These are phyloP conservation scores for Fusarium odoratissimum DNA, from an alignment of 2,329 filamentous ascomycete species.

Conservation along the genomic window DNA sequence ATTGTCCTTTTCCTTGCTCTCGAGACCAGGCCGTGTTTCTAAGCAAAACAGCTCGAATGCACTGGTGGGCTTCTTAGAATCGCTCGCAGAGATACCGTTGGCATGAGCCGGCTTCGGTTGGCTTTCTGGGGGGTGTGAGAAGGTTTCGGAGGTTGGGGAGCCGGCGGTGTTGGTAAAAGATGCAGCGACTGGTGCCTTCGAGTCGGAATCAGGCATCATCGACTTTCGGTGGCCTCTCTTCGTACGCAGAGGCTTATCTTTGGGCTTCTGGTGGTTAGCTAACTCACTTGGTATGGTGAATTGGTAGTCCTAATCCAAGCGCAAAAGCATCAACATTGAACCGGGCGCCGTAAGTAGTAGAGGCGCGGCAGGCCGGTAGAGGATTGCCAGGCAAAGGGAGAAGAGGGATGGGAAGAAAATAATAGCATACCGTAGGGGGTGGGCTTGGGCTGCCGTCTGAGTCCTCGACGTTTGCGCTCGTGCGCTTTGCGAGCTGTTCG, in stretches of 20 bases:
- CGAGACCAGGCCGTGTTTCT: constrained; percentile 59
- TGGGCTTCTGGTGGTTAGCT: constrained; percentile 67
- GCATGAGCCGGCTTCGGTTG: constrained; percentile 48
- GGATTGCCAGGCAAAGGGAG: constrained; percentile 33
- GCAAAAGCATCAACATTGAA: constrained; percentile 52
- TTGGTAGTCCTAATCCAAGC: constrained; percentile 49
- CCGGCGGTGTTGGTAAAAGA: constrained; percentile 61
- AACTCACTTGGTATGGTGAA: constrained; percentile 48
- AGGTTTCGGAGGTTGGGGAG: constrained; percentile 63
- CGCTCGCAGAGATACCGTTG: constrained; percentile 56
- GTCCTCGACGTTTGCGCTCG: constrained; percentile 79
- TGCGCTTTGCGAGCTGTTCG: constrained; percentile 79
- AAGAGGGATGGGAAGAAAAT: constrained; percentile 2
- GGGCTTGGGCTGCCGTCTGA: constrained; percentile 83
- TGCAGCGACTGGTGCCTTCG: constrained; percentile 53
- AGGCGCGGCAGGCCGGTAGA: constrained; percentile 30
- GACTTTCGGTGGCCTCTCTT: constrained; percentile 79
- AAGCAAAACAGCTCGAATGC: constrained; percentile 68
- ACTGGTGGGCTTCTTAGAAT: constrained; percentile 57
- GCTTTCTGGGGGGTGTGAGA: constrained; percentile 49
- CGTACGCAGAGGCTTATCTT: constrained; percentile 80
- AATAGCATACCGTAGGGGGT: constrained; percentile 75
- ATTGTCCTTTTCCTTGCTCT: constrained; percentile 56
- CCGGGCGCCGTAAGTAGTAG: constrained; percentile 34
- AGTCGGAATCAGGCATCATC: constrained; percentile 57